Base-by-base conservation (phyloP, 202 grass and related monocot species). In the Zoysia matrella region DNA sequence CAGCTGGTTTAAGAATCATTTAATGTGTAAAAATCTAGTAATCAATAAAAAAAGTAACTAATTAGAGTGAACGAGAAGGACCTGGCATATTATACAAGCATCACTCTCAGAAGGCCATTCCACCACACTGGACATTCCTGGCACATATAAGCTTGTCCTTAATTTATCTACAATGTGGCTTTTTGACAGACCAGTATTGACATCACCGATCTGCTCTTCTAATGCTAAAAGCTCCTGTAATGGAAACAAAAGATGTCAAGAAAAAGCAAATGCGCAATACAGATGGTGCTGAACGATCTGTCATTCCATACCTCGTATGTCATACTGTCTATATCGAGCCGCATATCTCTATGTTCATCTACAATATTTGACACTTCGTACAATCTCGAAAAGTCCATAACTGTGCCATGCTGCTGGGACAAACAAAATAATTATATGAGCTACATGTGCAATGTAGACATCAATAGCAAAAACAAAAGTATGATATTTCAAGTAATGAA, bases 81-180 rank as follows among this genome's bases (percentile, higher is more conserved):
- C 94, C 91, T 97, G 94, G 87, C 94, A 97, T 84, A 97, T 94
- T 79, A 97, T 89, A 67, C 94, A 92, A 88, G 89, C 80, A 76
- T 94, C 91, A 65, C 80, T 82, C 67, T 82, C 84, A 44, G 16
- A 11, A 76, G 83, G 87, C 56, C 71, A 73, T 72, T 87, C 50
- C 86, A 90, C 77, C 50, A 83, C 46, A 65, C 65, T 89, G 42
- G 84, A 86, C 75, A 46, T 63, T 89, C 69, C 72, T 82, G 81
- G 80, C 67, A 81, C 69, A 90, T 86, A 78, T 67, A 88, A 75
- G 70, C 77, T 87, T 65, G 85, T 97, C 75, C 30, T 36, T 36
- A 36, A 36, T 36, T 36, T 36, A 36, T 36, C 30, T 36, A 36
- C 30, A 36, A 36, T 36, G 30, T 36, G 30, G 30, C 30, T 36